Base-by-base conservation (phyloP, 345 rosid genomes). In the Hibiscus mutabilis region DNA sequence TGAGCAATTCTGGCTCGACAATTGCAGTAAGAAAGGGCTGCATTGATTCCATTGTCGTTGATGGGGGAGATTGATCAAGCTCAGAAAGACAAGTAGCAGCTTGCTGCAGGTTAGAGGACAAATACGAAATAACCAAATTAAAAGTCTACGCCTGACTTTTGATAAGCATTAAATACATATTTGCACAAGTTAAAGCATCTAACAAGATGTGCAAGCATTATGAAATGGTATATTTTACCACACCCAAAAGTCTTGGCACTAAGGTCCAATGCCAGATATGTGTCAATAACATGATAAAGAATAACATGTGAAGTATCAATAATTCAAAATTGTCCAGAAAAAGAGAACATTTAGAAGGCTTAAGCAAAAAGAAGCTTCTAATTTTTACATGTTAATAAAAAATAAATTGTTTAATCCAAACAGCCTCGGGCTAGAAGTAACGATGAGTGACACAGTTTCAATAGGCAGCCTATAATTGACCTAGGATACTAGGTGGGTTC, bases 61-160 rank as follows among this genome's bases (percentile, higher is more conserved):
- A 75, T 33, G 89, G 81, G 61, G 96, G 96, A 10, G 92, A 89
- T 73, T 95, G 99, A 52, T 92, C 92, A 82, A 90, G 81, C 89
- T 92, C 96, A 51, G 90, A 78, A 75, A 95, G 99, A 72, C 87
- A 89, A 72, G 85, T 64, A 57, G 88, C 79, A 76, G 96, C 97
- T 92, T 95, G 97, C 99, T 95, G 91, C 80, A 82, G 68, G 71
- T 68, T 44, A 16, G 58, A 74, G 59, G 49, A 59, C 57, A 49
- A 64, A 57, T 37, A 31, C 13, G 15, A 47, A 58, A 47, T 37
- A 64, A 70, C 27, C 68, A 65, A 19, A 40, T 33, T 42, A 55
- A 40, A 24, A n/a, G 25, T n/a, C 60, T 58, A 65, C 55, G 31
- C 19, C 14, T 21, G 37, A 75, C 25, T 47, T 42, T 29, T 33